Base-by-base conservation (phyloP, 1,284 basidiomycete species). In the Cryptococcus sp. region DNA sequence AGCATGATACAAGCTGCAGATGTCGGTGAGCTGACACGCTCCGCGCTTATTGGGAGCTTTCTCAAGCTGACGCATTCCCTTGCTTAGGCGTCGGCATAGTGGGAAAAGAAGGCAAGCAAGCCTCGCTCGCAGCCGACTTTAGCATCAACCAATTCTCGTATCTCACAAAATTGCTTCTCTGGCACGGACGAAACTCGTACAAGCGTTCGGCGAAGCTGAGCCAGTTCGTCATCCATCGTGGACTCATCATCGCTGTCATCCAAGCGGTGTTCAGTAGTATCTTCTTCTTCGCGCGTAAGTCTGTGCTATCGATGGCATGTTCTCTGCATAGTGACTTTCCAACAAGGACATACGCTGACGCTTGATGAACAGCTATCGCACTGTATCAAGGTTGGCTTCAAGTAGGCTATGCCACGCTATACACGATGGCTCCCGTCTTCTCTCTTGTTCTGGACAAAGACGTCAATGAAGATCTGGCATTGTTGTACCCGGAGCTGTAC, bases 381-480 rank as follows among this genome's bases (percentile, higher is more conserved):
- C 80, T 99, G 52, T 99, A 98, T 76, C 96, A 99, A 69, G 95
- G 95, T 0, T 99, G 93, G 93, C 82, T 99, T 43, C 90, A 98
- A 88, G 92, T 91, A 16, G 96, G 96, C 10, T 99, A 99, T 78
- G 94, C 96, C 10, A 99, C 96, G 0, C 82, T 94, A 13, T 99
- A 98, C 75, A 98, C 96, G 1, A 98, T 98, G 94, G 93, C 93
- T 0, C 95, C 95, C 0, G 95, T 98, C 6, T 98, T 98, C 78
- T 97, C 93, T 47, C 83, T 99, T 50, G 96, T 99, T 1, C 82
- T 99, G 52, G 96, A 99, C 77, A 85, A 88, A 47, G 96, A 99
- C 76, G 92, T 99, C 48, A 97, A 87, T 75, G 94, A 97, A 75
- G 93, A 98, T 77, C 79, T 98, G 54, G 94, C 96, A 0, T 79